Evolutionary conservation across 2,329 filamentous ascomycete genomes (phyloP), one percentile per base, ranked within the genome.

Genomic region (Xylogone sp.): DNA sequence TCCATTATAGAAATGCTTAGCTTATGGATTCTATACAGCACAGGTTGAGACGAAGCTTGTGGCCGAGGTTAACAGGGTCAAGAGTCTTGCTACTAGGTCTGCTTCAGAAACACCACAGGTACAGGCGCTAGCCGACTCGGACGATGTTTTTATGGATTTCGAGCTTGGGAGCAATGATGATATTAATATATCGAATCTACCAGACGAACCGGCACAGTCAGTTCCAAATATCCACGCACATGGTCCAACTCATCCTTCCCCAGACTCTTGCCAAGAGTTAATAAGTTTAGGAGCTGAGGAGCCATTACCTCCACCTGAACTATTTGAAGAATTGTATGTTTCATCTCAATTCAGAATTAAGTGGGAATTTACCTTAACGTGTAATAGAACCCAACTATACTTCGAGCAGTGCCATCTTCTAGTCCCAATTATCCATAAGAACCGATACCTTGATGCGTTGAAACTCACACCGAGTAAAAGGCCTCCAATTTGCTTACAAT

Each of bases 241-340:
- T 16, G 34, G 34, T 9, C 21, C 45, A 7, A 58, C 60, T 42
- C 29, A 52, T 12, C 19, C 52, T 16, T 54, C 50, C 18, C 45
- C 45, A 72, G 76, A 54, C 72, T 76, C 6, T 83, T 82, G 60
- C 3, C 57, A 61, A 43, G 61, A 91, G 63, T 78, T 97, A 71
- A 85, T 96, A 53, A 83, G 83, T 10, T 71, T 96, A 27, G 91
- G 91, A 12, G 72, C 95, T 57, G 88, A 92, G 49, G 93, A 97
- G 67, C 79, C 88, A 16, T 70, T 96, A 12, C 93, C 93, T 0
- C 81, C 85, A 1, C 82, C 85, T 54, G 85, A 94, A 55, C 79
- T 93, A 46, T 86, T 94, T 61, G 86, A 96, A 65, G 89, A 94
- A 55, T 70, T 97, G 88, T 93, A 77, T 65, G 78, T 69, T 34